Conservation (phyloP, 176 grass and related monocot genomes). For the Musa troglodytarum region DNA sequence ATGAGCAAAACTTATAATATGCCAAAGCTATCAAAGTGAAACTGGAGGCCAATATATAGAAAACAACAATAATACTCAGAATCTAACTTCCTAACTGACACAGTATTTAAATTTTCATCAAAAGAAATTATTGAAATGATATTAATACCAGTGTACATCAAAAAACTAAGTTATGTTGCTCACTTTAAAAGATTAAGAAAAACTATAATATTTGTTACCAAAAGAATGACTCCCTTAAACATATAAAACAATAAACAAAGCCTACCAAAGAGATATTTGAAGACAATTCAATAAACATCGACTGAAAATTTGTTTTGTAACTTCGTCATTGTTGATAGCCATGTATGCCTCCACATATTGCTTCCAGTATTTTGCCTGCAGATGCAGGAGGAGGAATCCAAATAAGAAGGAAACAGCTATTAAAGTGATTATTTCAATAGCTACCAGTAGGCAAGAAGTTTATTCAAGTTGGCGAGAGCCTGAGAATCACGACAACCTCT, state of each 20-base stretch:
- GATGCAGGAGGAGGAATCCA: neutral
- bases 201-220: neutral
- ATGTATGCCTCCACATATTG: constrained; percentile 94
- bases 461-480: too few relatives aligned
- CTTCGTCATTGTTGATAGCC: constrained; percentile 57
- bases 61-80: too few relatives aligned
- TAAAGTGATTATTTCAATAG: neutral
- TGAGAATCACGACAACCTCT: too few relatives aligned
- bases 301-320: constrained; percentile 85
- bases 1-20: too few relatives aligned
- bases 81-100: neutral
- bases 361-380: constrained; percentile 90
- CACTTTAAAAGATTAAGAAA: neutral
- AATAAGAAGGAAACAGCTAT: neutral
- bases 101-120: neutral
- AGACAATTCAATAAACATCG: constrained; percentile 84
- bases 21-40: too few relatives aligned
- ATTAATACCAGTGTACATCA: neutral
- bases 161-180: neutral
- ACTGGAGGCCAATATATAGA: too few relatives aligned
- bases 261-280: constrained; percentile 80
- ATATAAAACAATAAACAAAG: neutral
- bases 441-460: too few relatives aligned
- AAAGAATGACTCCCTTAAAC: neutral
- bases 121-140: neutral